Percentiles rank a stretch among this genome's conserved stretches.
These are phyloP conservation scores for Haberlea rhodopensis DNA, from an alignment of 257 asterid genomes.

Conservation along the genomic window DNA sequence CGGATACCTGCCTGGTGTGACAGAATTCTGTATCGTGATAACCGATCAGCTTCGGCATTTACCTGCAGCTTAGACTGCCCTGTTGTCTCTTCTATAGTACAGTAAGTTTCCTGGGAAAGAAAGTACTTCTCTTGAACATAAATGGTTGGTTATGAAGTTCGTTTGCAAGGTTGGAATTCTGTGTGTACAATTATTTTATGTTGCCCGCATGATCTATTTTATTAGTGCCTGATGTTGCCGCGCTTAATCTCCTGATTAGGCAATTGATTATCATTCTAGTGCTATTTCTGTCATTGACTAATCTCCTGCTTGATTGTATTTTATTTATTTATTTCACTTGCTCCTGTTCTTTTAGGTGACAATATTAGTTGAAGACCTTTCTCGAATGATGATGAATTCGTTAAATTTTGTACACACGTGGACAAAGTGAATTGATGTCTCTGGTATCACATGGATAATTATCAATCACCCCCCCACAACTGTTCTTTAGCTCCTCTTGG, in stretches of 20 bases:
- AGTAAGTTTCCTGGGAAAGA: conserved; percentile 52
- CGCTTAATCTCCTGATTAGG: not conserved
- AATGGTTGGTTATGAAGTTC: not conserved
- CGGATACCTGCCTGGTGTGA: conserved; percentile 99
- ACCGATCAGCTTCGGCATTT: conserved; percentile 61
- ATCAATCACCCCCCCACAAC: not conserved
- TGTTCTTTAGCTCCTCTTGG: not conserved
- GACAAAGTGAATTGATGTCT: not conserved
- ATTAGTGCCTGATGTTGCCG: not conserved
- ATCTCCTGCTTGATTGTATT: not conserved
- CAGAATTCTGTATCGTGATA: conserved; percentile 89
- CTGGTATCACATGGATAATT: too few relatives aligned
- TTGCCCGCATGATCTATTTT: not conserved
- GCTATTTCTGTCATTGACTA: not conserved
- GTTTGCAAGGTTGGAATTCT: not conserved
- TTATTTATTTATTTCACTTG: not conserved
- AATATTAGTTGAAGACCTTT: not conserved
- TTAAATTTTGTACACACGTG: not conserved
- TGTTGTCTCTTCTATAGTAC: conserved; percentile 66
- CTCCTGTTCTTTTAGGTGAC: not conserved
- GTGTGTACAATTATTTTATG: too few relatives aligned
- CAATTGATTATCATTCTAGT: not conserved
- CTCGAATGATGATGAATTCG: not conserved
- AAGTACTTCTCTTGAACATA: conserved; percentile 7
- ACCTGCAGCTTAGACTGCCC: conserved; percentile 92